Base-by-base conservation (phyloP, 192 early-diverging fungal species). In the Backusella westeae region DNA sequence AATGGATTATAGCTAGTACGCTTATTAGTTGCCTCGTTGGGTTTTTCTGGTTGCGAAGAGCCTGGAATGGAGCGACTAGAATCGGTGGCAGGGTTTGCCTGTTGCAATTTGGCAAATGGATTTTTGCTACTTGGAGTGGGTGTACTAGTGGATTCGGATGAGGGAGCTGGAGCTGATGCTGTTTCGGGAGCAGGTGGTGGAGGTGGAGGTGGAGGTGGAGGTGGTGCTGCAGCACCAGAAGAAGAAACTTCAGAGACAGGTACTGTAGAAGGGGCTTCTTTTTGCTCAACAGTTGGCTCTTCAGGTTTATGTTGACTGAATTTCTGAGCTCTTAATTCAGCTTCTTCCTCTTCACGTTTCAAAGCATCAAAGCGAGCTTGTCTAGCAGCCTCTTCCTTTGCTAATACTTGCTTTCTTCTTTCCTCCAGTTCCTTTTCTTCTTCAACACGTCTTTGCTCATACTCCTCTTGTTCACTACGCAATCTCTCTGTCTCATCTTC, bases 21-120 rank as follows among this genome's bases (percentile, higher is more conserved):
- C 42, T 77, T 80, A 17, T 83, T 75, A n/a, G 75, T 9, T 19
- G 21, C 8, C 63, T 69, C 69, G 34, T 77, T 56, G 5, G 68
- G 46, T 23, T 77, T 77, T 34, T 71, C 75, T 39, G 56, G 14
- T 4, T 63, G 44, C 23, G 69, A 72, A 53, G 67, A 15, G 17
- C 34, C 38, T 6, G 36, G 14, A 36, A 74, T 56, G 34, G 69
- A 34, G 49, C 23, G 17, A 6, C 56, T 63, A 0, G 41, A 34
- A 1, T 63, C 56, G 26, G 23, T 26, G 14, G 26, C 12, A 63
- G 56, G 19, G 1, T 42, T 41, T 41, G 9, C 23, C 39, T 67
- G 39, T 35, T 76, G 66, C 5, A 78, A 76, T 34, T 79, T 84
- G 19, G 75, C 80, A 75, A 81, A 84, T 53, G 83, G 83, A 59